A percentile compares a stretch with the other conserved stretches of the same genome.
Conservation (phyloP, 2,329 filamentous ascomycete species). For the Orbilia brochopaga region DNA sequence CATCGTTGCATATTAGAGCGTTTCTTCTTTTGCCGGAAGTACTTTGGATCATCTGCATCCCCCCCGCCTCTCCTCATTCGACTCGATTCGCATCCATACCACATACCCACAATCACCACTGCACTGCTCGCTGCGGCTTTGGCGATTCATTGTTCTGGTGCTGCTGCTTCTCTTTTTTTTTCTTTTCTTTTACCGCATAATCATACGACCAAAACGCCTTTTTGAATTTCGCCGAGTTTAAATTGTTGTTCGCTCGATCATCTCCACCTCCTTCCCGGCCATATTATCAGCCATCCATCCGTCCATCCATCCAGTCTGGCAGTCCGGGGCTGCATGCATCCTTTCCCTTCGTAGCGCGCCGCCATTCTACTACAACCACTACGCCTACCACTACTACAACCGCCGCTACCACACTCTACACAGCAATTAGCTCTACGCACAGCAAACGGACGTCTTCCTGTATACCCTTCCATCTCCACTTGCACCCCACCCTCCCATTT, state of each 20-base stretch:
- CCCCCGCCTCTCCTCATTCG: slow-evolving; percentile 23
- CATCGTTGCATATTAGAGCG: slow-evolving; percentile 52
- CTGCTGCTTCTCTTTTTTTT: too few relatives aligned
- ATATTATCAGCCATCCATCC: neutral
- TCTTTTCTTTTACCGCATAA: too few relatives aligned
- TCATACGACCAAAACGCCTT: neutral
- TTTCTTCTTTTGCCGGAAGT: slow-evolving; percentile 17
- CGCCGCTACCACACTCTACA: neutral
- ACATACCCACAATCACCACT: too few relatives aligned
- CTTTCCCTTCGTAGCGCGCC: neutral
- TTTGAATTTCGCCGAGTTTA: neutral
- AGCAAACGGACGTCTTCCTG: neutral
- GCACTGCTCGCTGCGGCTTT: too few relatives aligned
- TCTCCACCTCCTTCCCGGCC: neutral
- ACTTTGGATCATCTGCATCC: slow-evolving; percentile 24
- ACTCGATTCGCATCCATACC: slow-evolving; percentile 13
- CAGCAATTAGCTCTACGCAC: too few relatives aligned
- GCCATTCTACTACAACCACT: neutral
- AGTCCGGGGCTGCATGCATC: slow-evolving; percentile 23
- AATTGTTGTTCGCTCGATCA: neutral
- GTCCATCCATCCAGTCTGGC: slow-evolving; percentile 11
- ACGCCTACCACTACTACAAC: neutral
- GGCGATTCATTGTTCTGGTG: too few relatives aligned
- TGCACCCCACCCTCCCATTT: neutral
- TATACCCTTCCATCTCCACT: slow-evolving; percentile 24